Evolutionary conservation across 768 basidiomycete genomes (phyloP), one percentile per base, ranked within the genome.

Genomic region (Podaxis carcinomalis): DNA sequence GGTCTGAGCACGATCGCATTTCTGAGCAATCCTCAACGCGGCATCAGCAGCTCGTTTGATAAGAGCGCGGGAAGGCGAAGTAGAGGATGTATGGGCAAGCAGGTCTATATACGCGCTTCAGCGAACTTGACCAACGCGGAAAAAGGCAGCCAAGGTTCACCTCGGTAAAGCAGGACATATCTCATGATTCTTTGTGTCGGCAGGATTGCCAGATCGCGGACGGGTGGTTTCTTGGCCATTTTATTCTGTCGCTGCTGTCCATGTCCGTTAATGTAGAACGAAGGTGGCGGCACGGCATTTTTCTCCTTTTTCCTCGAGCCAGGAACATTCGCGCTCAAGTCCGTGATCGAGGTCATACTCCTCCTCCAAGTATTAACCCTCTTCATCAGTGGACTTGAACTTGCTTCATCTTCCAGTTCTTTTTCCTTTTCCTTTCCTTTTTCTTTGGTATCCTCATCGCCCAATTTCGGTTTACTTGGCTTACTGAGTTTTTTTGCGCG

Each of bases 171-270:
- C 44, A 89, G 63, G 3, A 86, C 87, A 67, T 89, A 89, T 64
- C 87, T 77, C 75, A 82, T 83, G n/a, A 87, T 78, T 32, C 87
- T 74, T 69, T 89, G 87, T 9, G 83, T 81, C 11, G 87, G 87
- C 61, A 85, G 72, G 63, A 89, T 88, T 1, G 85, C 87, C 7
- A 89, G 71, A 63, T 89, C 87, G 54, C 85, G 74, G n/a, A 86
- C 77, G 36, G 69, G 61, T 1, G 70, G 72, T 42, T 67, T 70
- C n/a, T 63, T 63, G 35, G 13, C 4, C 10, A 7, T 52, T n/a
- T 37, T 25, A 35, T 56, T 57, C 57, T 27, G 54, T 21, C 28
- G 62, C 10, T 23, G 51, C 42, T 27, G 46, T 40, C 23, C 37
- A 10, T 19, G 39, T 19, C 55, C 51, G 39, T 27, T 50, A n/a